Conservation (phyloP, 73 alveolate species). For the Effrenium voratum region DNA sequence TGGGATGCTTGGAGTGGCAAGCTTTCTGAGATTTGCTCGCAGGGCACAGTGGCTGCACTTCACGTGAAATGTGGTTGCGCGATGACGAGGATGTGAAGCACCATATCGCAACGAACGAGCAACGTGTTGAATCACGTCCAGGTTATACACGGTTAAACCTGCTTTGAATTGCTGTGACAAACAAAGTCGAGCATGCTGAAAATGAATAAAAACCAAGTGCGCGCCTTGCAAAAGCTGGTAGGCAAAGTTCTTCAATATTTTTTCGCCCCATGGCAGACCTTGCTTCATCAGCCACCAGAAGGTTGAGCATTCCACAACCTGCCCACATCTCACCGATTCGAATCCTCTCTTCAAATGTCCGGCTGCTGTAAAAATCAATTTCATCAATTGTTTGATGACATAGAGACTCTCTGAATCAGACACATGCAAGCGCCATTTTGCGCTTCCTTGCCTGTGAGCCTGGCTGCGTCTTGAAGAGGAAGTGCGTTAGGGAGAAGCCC, state of each 20-base stretch:
- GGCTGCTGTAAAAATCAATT: not conserved
- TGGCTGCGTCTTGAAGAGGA: conserved; percentile 82
- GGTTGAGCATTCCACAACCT: conserved; percentile 87
- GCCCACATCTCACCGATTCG: not conserved
- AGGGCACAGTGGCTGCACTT: too few relatives aligned
- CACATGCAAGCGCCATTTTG: not conserved
- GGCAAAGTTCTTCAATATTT: conserved; percentile 80
- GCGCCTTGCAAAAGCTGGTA: conserved; percentile 68
- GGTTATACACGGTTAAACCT: not conserved
- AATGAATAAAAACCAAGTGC: not conserved
- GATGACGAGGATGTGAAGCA: too few relatives aligned
- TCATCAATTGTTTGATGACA: not conserved
- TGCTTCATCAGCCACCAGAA: conserved; percentile 79
- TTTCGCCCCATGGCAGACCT: conserved; percentile 84
- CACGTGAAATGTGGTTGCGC: too few relatives aligned
- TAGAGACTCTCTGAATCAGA: not conserved
- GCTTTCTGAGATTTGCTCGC: too few relatives aligned
- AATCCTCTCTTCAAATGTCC: not conserved
- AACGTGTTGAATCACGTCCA: not conserved
- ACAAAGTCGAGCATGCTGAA: not conserved
- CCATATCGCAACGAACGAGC: too few relatives aligned
- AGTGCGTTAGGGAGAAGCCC: conserved; percentile 78
- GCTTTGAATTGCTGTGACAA: not conserved
- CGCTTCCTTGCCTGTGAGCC: conserved; percentile 49
- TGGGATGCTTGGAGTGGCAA: too few relatives aligned